Evolutionary conservation across 1,139 yeast species (phyloP), one percentile per base, ranked within the genome.

Genomic region (Saccharomyces hybrid): DNA sequence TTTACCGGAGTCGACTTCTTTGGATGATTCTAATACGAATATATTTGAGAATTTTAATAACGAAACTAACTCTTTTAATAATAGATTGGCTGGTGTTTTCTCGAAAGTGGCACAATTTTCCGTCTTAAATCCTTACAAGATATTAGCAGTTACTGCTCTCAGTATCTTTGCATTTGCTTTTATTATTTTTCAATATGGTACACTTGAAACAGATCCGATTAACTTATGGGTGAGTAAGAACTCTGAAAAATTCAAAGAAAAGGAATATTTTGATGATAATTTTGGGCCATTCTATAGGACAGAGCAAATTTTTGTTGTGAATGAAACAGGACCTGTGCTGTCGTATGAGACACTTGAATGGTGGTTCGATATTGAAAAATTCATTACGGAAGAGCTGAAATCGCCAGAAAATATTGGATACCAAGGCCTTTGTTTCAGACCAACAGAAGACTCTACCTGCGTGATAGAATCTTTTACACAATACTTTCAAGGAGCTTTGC

Each of bases 251-350:
- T 84, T 78, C 56, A 74, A 79, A 48, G 84, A 93, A 64, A 84
- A 85, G 65, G 73, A 77, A 53, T 83, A 77, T 62, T 93, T 84
- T 66, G 96, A 93, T 66, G 76, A 78, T 14, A 80, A 82, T 55
- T 93, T 93, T 71, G 97, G 98, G 0, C 96, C 95, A 47, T 93
- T 95, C 76, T 93, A 85, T 71, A 78, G 98, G 62, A 80, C 90
- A 4, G 93, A 90, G 64, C 98, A 93, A 70, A 73, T 88, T 0
- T 88, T 88, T 59, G 73, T 93, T 8, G 85, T 88, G 31, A 85
- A 85, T 58, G 83, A 81, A 14, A 76, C 86, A 8, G 85, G 84
- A 4, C 81, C 81, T 56, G 86, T 73, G 52, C 62, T 91, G 47
- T 73, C 81, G 51, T 88, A 88, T 77, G 84, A 82, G 0, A 81